Percentiles rank a stretch among this genome's conserved stretches.
phyloP scores from a whole-genome alignment of 345 rosid genomes.

The Ceriops zippeliana region DNA sequence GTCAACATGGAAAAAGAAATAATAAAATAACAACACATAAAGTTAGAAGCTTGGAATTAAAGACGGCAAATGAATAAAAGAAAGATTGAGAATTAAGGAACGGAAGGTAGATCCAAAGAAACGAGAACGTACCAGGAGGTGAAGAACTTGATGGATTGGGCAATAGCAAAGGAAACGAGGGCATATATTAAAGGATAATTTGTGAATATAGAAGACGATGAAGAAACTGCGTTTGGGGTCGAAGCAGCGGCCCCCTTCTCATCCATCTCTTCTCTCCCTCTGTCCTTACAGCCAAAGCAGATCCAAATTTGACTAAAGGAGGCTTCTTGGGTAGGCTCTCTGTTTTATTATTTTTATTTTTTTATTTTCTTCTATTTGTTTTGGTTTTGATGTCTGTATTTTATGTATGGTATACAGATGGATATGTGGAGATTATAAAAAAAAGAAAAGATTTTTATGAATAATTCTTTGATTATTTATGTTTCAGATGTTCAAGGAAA shows the following conservation, averaged over 20 bases:
- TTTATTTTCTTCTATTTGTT: no score
- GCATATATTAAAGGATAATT: constrained; percentile 72
- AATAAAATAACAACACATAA: no score
- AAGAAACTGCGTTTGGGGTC: constrained; percentile 13
- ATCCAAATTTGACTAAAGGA: no score
- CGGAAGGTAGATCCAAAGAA: background rate
- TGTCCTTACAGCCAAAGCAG: no score
- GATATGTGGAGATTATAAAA: no score
- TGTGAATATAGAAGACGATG: constrained; percentile 37
- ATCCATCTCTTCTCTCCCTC: constrained; percentile 18
- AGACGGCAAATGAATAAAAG: background rate
- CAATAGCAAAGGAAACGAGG: constrained; percentile 49
- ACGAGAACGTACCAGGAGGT: constrained; percentile 49
- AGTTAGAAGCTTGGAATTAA: background rate
- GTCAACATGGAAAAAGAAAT: no score
- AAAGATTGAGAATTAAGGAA: background rate
- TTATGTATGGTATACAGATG: no score
- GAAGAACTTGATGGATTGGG: constrained; percentile 65
- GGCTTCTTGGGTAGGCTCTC: no score
- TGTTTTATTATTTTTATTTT: no score
- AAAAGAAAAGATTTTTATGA: no score
- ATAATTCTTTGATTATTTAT: no score
- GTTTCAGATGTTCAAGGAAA: background rate
- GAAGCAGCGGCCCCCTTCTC: constrained; percentile 25
- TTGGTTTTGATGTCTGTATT: no score